These are phyloP conservation scores for Petunia axillaris DNA, from an alignment of 257 asterid species.

Conservation along the genomic window DNA sequence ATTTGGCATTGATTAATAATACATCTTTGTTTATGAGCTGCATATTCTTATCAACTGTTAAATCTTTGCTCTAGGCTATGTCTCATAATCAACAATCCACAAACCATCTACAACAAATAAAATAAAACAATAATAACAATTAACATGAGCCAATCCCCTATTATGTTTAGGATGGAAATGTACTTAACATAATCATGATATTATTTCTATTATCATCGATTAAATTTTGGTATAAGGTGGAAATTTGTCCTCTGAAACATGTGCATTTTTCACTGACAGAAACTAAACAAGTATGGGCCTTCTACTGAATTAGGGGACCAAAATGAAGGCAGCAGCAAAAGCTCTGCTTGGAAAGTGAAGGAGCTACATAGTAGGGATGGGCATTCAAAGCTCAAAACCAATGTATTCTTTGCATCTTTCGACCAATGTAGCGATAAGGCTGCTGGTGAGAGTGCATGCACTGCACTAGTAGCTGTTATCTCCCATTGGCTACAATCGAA, in stretches of 20 bases:
- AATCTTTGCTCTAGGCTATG: background rate
- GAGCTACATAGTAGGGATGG: constrained; percentile 71
- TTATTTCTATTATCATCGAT: background rate
- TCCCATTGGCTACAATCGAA: constrained; percentile 75
- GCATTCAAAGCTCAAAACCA: constrained; percentile 49
- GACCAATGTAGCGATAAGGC: constrained; percentile 74
- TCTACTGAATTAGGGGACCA: constrained; percentile 34
- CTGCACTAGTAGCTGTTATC: constrained; percentile 62
- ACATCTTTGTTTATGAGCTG: background rate
- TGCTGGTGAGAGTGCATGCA: constrained; percentile 78
- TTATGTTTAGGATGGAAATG: background rate
- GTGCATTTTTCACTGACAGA: constrained; percentile 23
- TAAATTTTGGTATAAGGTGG: background rate
- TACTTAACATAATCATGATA: background rate
- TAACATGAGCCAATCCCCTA: background rate
- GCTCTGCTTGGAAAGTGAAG: constrained; percentile 52
- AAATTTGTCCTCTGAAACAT: background rate
- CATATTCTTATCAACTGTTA: background rate
- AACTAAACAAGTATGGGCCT: constrained; percentile 27
- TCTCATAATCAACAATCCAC: background rate
- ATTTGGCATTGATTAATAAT: too few relatives aligned
- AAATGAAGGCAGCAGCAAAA: constrained; percentile 31
- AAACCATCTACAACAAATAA: background rate
- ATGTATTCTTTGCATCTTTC: constrained; percentile 67
- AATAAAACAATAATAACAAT: too few relatives aligned